Conservation (phyloP, 2,329 filamentous ascomycete genomes). For the Fusarium proliferatum region DNA sequence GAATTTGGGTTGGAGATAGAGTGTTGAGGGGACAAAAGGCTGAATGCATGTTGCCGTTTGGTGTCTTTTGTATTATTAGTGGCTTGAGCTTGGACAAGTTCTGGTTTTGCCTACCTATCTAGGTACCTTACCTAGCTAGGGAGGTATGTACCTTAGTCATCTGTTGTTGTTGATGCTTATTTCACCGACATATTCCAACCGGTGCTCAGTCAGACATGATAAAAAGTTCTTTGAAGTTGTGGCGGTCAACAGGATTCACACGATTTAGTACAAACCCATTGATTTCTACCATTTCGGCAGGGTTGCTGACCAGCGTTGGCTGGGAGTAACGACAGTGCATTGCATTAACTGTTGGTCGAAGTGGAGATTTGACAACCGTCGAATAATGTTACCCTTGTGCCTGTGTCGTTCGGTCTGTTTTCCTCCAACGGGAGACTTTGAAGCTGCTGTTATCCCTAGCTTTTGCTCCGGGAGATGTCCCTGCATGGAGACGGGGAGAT, state of each 20-base stretch:
- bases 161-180: background rate
- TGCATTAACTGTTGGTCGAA: conserved; percentile 25
- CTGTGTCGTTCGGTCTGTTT: background rate
- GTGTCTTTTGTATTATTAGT: conserved; percentile 12
- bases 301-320: background rate
- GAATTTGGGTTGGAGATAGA: conserved; percentile 3
- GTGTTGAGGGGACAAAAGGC: background rate
- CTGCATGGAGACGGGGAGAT: conserved; percentile 16
- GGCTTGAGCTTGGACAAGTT: conserved; percentile 22
- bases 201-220: background rate
- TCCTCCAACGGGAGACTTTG: conserved; percentile 17
- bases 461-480: conserved; percentile 18
- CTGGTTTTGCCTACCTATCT: background rate
- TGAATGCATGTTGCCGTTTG: conserved; percentile 9
- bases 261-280: background rate
- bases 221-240: background rate
- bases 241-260: background rate
- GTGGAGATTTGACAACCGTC: background rate
- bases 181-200: background rate
- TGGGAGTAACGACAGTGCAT: conserved; percentile 23
- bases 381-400: background rate
- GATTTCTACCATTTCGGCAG: background rate
- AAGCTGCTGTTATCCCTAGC: background rate
- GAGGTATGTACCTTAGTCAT: background rate
- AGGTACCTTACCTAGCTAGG: too few species aligned